Base-by-base conservation (phyloP, 805 yeast species). In the Jamesozyma rosinii region DNA sequence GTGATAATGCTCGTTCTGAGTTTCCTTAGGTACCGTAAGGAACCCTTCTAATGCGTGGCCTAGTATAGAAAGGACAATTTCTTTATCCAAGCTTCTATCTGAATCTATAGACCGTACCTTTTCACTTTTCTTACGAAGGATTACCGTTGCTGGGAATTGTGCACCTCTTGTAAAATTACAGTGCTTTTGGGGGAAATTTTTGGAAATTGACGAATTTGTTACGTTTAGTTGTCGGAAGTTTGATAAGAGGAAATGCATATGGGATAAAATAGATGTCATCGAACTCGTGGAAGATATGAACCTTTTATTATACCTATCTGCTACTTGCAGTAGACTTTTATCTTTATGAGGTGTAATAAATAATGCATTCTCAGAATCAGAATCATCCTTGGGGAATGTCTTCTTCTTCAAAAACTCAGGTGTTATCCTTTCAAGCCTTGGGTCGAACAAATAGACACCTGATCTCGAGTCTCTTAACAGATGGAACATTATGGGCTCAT, bases 271-370 rank as follows among this genome's bases (percentile, higher is more conserved):
- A 1, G 80, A 71, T 0, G 97, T 89, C 84, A 90, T 74, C 1
- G 95, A 83, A 17, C 95, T 83, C 0, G 97, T 88, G 1, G 96
- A 87, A 1, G 94, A 83, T 45, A 74, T 76, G 57, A 71, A 90
- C 40, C 55, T 54, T 6, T 51, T 49, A 0, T 52, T 39, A 32
- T 33, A 39, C 17, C 44, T 35, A 6, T 52, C 49, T 0, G 90
- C 79, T 9, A 82, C 59, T 4, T 66, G 42, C 1, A 74, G 53
- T 38, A 90, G 66, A 0, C 54, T 55, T 11, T 56, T 47, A 64
- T 90, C 96, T 53, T 75, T 75, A 3, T 84, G 75, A 0, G 95
- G 79, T 0, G 86, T 72, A 8, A 79, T 72, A 53, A 81, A 89
- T 3, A 66, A 63, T 6, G 53, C 36, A 20, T 42, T 43, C 1